A percentile compares a stretch with the other conserved stretches of the same genome.
Conservation (phyloP, 495 filamentous ascomycete species). For the Xylaria flabelliformis region DNA sequence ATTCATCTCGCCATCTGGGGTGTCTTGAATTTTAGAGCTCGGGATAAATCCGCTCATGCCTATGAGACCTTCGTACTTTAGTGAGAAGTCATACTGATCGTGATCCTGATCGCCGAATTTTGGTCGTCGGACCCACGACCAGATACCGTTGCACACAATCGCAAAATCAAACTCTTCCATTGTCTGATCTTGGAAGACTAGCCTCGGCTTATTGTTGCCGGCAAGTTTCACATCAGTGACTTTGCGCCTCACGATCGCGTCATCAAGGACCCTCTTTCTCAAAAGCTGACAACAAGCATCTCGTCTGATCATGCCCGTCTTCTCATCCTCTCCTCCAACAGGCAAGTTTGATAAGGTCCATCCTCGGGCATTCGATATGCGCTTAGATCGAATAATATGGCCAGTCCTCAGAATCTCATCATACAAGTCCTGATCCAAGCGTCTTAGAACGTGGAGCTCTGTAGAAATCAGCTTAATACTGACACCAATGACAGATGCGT, state of each 20-base stretch:
- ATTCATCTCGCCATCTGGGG: constrained; percentile 53
- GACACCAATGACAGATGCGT: constrained; percentile 24
- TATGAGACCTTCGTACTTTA: constrained; percentile 49
- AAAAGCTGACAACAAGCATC: constrained; percentile 23
- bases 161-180: constrained; percentile 58
- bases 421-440: constrained; percentile 15
- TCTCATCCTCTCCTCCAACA: constrained; percentile 12
- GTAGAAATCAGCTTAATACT: constrained; percentile 20
- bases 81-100: constrained; percentile 43
- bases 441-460: constrained; percentile 22
- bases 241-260: constrained; percentile 20
- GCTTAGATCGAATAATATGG: constrained; percentile 18
- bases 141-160: constrained; percentile 67
- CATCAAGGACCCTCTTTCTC: constrained; percentile 10
- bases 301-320: constrained; percentile 23
- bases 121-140: constrained; percentile 53
- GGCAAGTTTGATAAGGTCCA: constrained; percentile 14
- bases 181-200: constrained; percentile 43
- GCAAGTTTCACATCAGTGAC: constrained; percentile 24
- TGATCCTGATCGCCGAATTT: constrained; percentile 48
- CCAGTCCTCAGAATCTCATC: constrained; percentile 17
- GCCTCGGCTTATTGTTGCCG: constrained; percentile 27
- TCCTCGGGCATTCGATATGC: constrained; percentile 23
- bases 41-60: constrained; percentile 62
- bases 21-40: constrained; percentile 33